phyloP scores from a whole-genome alignment of 2,329 filamentous ascomycete genomes.

The Phialemoniopsis sp. region DNA sequence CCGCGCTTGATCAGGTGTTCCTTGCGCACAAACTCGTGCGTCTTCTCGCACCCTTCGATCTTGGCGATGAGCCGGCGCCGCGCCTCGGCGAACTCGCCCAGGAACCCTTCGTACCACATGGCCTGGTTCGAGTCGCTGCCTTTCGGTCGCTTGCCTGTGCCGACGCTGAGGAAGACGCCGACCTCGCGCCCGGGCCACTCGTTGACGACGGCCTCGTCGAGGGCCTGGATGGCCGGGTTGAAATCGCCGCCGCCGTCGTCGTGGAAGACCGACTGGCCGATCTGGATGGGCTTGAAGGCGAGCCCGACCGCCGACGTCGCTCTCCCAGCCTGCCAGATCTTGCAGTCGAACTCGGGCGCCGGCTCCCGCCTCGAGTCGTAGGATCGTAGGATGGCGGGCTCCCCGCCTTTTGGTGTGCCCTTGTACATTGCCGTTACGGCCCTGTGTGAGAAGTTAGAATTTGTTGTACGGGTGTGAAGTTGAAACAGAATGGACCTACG shows the following conservation, averaged over 20 bases:
- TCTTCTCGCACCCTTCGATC: constrained; percentile 91
- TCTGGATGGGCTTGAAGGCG: constrained; percentile 92
- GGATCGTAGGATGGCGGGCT: constrained; percentile 75
- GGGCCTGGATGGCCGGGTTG: constrained; percentile 78
- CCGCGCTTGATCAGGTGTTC: constrained; percentile 73
- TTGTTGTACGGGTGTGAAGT: not conserved
- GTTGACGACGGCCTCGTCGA: constrained; percentile 88
- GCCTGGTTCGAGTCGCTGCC: constrained; percentile 65
- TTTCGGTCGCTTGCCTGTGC: constrained; percentile 79
- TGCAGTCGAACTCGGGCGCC: constrained; percentile 86
- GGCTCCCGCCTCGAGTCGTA: constrained; percentile 95
- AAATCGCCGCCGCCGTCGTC: constrained; percentile 90
- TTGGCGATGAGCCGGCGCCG: constrained; percentile 79
- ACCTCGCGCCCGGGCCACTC: constrained; percentile 95
- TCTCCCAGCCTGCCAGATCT: constrained; percentile 93
- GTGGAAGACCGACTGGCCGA: constrained; percentile 90
- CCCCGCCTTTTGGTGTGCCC: constrained; percentile 65
- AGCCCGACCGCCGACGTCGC: constrained; percentile 89
- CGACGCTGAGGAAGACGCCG: constrained; percentile 87
- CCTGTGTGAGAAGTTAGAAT: constrained; percentile 36
- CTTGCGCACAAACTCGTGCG: constrained; percentile 79
- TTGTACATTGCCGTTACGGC: constrained; percentile 89
- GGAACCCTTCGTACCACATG: constrained; percentile 90
- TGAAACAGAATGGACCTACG: too few species aligned
- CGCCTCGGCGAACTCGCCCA: constrained; percentile 90